A percentile compares a stretch with the other conserved stretches of the same genome.
Conservation (phyloP, 352 stramenopile species). For the Phytophthora quininea region DNA sequence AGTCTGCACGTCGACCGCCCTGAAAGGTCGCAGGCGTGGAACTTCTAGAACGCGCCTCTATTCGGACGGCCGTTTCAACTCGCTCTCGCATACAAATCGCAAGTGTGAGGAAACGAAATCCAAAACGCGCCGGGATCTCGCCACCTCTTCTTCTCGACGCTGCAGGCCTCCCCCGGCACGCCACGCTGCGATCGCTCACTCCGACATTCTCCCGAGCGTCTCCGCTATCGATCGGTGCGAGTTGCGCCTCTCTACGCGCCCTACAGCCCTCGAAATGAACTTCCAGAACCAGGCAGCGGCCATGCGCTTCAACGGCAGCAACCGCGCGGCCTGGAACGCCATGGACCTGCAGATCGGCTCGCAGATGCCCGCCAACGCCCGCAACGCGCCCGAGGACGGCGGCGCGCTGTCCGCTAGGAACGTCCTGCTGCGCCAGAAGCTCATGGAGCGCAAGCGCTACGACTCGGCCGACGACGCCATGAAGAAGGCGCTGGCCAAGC, state of each 20-base stretch:
- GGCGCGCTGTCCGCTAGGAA: constrained; percentile 76
- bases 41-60: no score
- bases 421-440: constrained; percentile 73
- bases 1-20: no score
- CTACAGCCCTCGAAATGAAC: background rate
- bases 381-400: constrained; percentile 26
- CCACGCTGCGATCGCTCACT: background rate
- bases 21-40: no score
- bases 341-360: constrained; percentile 55
- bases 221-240: background rate
- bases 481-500: constrained; percentile 46
- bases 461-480: constrained; percentile 88
- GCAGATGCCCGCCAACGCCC: constrained; percentile 24
- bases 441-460: constrained; percentile 80
- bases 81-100: no score
- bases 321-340: constrained; percentile 47
- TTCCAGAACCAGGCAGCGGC: background rate
- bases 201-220: background rate
- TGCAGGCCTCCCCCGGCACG: no score
- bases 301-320: constrained; percentile 38
- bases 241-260: background rate
- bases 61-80: no score
- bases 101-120: no score
- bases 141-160: background rate
- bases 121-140: background rate